Evolutionary conservation across 176 grass and related monocot species (phyloP), one percentile per base, ranked within the genome.

Genomic region (Triticum dicoccoides): DNA sequence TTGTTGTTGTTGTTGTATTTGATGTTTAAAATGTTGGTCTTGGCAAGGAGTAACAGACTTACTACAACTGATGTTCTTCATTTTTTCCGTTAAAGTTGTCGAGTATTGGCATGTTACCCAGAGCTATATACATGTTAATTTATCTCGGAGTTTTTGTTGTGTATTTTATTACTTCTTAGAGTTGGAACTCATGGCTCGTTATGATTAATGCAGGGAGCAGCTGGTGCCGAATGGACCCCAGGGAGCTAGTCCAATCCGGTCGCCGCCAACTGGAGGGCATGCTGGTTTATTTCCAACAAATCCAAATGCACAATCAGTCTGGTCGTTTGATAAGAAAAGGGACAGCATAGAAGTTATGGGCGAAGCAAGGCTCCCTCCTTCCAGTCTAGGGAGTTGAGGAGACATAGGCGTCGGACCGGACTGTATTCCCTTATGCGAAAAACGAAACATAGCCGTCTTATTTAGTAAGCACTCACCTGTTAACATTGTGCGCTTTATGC

Each of bases 301-400:
- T 85, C 86, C 90, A 24, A 91, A 90, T 86, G 82, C 89, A 81
- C 90, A 94, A 76, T 92, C 96, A 65, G 74, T 92, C 27, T 98
- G 93, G 93, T 94, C 91, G 11, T 92, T 94, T 82, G 84, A 93
- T 91, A 70, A 95, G 27, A 91, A 89, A 86, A 44, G 88, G 89
- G 47, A 86, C 86, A 24, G 61, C 85, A 86, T 92, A 86, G 88
- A 85, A 78, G 47, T 77, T 59, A 84, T 87, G 59, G 83, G 11
- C 34, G 47, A 58, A 82, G 61, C 85, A 91, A 84, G 80, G 64
- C 75, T 80, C 82, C 49, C 74, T 54, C 74, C 74, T 84, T 75
- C 24, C 18, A 41, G 32, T 62, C 27, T 30, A 82, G 69, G 83
- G 47, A 86, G 83, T 49, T 39, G 47, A 80, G 69, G 81, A 80